Conservation (phyloP, 1,284 basidiomycete genomes). For the Anthracocystis panici-leucophaei region DNA sequence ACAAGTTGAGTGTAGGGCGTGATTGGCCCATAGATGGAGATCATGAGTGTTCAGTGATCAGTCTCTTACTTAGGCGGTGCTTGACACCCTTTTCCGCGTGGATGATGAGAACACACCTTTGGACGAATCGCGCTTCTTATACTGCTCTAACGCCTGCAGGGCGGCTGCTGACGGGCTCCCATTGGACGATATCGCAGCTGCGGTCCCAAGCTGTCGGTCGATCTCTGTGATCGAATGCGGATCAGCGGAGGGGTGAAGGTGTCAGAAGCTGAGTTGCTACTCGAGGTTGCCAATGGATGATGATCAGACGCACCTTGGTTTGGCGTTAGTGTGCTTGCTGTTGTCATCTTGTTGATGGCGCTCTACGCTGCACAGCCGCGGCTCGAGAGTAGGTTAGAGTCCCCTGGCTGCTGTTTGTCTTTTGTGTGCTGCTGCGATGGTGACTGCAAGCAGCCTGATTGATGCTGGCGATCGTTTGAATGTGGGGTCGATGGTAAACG, state of each 20-base stretch:
- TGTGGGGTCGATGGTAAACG: not conserved
- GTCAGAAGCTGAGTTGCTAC: not conserved
- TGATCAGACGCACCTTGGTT: constrained; percentile 25
- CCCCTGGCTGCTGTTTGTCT: not conserved
- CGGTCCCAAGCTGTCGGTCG: constrained; percentile 33
- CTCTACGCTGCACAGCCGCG: no score
- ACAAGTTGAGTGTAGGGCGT: no score
- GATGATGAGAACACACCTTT: constrained; percentile 49
- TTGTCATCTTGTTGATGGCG: constrained; percentile 1
- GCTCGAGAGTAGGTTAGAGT: no score
- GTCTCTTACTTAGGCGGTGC: no score
- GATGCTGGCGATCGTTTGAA: not conserved
- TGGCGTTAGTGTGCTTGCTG: constrained; percentile 15
- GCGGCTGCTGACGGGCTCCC: constrained; percentile 29
- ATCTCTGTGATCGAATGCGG: constrained; percentile 19
- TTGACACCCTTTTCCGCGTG: no score
- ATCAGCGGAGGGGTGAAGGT: not conserved
- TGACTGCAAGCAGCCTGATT: not conserved
- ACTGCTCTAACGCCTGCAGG: constrained; percentile 58
- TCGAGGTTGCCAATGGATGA: no score
- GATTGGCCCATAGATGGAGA: not conserved
- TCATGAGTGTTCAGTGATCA: not conserved
- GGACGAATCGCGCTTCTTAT: constrained; percentile 63
- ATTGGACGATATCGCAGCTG: constrained; percentile 17
- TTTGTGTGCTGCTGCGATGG: not conserved